Base-by-base conservation (phyloP, 2,329 filamentous ascomycete species). In the Sarocladiaceae sp. region DNA sequence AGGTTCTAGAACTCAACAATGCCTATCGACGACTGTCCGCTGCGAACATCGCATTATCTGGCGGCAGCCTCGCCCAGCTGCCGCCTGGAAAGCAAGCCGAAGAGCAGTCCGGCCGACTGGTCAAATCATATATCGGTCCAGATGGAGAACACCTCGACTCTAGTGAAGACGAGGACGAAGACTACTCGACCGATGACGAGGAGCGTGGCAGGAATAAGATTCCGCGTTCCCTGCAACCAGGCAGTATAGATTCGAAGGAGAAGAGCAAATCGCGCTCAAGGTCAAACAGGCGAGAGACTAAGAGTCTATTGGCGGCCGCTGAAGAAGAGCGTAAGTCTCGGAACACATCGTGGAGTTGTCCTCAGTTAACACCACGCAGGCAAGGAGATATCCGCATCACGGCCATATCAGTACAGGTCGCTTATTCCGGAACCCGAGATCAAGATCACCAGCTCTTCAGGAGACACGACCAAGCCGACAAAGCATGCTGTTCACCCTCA, bases 301-400 rank as follows among this genome's bases (percentile, higher is more conserved):
- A 72, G 57, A 88, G 82, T 55, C 61, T 89, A 45, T 66, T 90
- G 44, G 85, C 83, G 31, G 85, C 84, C 6, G 82, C 83, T 1
- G 83, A 91, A 58, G 83, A 88, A 71, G 86, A 91, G 59, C 77
- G 88, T 87, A 72, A 58, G 84, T 73, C 24, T n/a, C n/a, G n/a
- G n/a, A n/a, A n/a, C n/a, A n/a, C n/a, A n/a, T n/a, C n/a, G n/a
- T n/a, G n/a, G n/a, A n/a, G n/a, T n/a, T n/a, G 13, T 33, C 26
- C 47, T 26, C 19, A 6, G 45, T 63, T 65, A 50, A 56, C 44
- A 24, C 33, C 23, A 18, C 31, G 18, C 48, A 79, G 75, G 75
- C 20, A 70, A 76, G 51, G 61, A 74, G 54, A 68, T 83, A 51
- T 64, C 73, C 18, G 65, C 72, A 3, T 67, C 70, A 43, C 76